A percentile compares a stretch with the other conserved stretches of the same genome.
phyloP scores from a whole-genome alignment of 352 stramenopile genomes.

The Aphanomyces astaci region DNA sequence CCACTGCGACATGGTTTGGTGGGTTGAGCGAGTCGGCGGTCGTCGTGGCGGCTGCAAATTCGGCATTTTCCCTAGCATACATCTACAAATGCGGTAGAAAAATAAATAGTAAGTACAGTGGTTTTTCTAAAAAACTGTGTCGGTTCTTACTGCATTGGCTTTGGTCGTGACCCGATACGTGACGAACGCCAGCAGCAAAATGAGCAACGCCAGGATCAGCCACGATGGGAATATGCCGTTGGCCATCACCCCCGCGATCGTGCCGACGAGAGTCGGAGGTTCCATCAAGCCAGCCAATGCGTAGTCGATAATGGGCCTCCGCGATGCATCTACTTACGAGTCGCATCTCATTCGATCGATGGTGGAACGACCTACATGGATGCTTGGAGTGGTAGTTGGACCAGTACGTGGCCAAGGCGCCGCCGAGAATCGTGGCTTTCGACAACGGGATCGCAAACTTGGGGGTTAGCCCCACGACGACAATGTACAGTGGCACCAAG shows the following conservation, averaged over 20 bases:
- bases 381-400: constrained; percentile 92
- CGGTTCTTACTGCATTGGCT: constrained; percentile 38
- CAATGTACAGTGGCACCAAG: constrained; percentile 85
- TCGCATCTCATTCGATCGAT: neutral
- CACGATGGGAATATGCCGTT: constrained; percentile 78
- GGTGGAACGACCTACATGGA: constrained; percentile 43
- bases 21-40: too few species aligned
- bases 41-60: neutral
- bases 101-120: neutral
- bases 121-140: too few species aligned
- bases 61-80: neutral
- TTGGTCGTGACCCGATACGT: constrained; percentile 65
- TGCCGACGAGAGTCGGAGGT: constrained; percentile 78
- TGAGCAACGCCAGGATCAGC: constrained; percentile 65
- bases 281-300: constrained; percentile 97
- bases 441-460: constrained; percentile 96
- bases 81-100: neutral
- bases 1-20: too few species aligned
- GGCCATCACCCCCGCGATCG: constrained; percentile 75
- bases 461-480: constrained; percentile 51
- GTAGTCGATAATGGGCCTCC: constrained; percentile 92
- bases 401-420: constrained; percentile 90
- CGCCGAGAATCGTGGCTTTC: constrained; percentile 96
- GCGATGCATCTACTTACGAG: neutral
- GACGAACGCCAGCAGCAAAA: constrained; percentile 64